Base-by-base conservation (phyloP, 257 asterid genomes). In the Knoxia roxburghii region DNA sequence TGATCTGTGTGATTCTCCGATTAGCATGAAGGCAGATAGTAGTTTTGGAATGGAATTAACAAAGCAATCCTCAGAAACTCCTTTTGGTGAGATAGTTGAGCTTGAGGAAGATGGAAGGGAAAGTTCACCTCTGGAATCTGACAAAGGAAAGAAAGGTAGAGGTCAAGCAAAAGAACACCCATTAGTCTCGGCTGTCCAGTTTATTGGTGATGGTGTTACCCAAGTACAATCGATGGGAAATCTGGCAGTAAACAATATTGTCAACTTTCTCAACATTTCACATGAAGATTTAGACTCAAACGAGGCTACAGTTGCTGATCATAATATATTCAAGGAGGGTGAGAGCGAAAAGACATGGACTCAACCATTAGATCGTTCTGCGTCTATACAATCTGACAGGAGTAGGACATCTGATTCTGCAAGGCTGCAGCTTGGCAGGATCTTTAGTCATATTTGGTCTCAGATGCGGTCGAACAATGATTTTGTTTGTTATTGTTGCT, bases 211-310 rank as follows among this genome's bases (percentile, higher is more conserved):
- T 77, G 93, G 99, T 54, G 99, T 94, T 75, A 85, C 92, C 68
- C 99, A 94, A 73, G 96, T 94, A 67, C 99, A 94, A 68, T 90
- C 95, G 39, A 87, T 94, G n/a, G 97, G 97, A 60, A 94, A 90
- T 80, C 95, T 80, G 78, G 99, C 99, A 24, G 95, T 90, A 37
- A 94, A 70, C 86, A 94, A 88, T 80, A 86, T 94, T 43, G 96
- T 83, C 61, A 90, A 79, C 85, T 94, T 94, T 79, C 76, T 94
- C 67, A 94, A 94, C 66, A 87, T 94, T 40, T 66, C 88, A 26
- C 84, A 86, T 17, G 96, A 87, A 69, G 97, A 90, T 67, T 87
- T 85, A 58, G 94, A 87, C 79, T 79, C 93, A 64, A 83, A 69
- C 61, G 96, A 88, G 82, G 73, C 85, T 55, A 73, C 76, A 52